These are phyloP conservation scores for Rhodotorula sp. DNA, from an alignment of 1,284 basidiomycete genomes.

Conservation along the genomic window DNA sequence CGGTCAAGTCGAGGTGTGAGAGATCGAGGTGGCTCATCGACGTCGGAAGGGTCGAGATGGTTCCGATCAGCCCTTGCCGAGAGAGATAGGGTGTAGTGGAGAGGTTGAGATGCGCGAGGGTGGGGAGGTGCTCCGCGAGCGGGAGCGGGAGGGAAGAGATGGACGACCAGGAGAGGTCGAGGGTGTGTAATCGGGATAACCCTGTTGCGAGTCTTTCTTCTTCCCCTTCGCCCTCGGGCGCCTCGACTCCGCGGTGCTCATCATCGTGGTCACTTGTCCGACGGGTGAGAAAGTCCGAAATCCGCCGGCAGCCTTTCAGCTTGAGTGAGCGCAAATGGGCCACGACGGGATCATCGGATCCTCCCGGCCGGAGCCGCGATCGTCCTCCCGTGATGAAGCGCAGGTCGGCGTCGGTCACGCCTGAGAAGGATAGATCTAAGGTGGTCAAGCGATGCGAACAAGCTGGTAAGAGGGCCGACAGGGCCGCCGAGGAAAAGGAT, in stretches of 20 bases:
- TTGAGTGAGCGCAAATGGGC: neutral
- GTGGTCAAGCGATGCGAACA: neutral
- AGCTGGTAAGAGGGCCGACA: neutral
- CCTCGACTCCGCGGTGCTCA: too few species aligned
- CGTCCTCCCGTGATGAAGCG: neutral
- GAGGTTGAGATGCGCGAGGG: neutral
- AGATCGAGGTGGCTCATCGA: constrained; percentile 8
- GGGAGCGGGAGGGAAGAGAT: constrained; percentile 7
- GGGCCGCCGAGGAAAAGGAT: neutral
- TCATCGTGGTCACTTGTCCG: neutral
- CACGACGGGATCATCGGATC: too few species aligned
- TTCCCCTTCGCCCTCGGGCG: neutral
- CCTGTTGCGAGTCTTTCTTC: neutral
- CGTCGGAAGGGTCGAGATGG: constrained; percentile 2
- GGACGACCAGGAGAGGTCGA: constrained; percentile 21
- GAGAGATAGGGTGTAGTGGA: constrained; percentile 3
- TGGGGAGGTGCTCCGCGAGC: neutral
- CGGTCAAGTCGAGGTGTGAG: constrained; percentile 8
- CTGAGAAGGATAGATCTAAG: constrained; percentile 8
- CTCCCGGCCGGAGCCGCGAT: neutral
- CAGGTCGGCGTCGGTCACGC: constrained; percentile 4
- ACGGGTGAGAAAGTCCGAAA: neutral
- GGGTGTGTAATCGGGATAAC: neutral
- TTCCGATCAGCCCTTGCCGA: neutral
- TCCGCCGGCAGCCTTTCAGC: neutral